Conservation (phyloP, 148 eudicot genomes). For the Rhododendron henanense region DNA sequence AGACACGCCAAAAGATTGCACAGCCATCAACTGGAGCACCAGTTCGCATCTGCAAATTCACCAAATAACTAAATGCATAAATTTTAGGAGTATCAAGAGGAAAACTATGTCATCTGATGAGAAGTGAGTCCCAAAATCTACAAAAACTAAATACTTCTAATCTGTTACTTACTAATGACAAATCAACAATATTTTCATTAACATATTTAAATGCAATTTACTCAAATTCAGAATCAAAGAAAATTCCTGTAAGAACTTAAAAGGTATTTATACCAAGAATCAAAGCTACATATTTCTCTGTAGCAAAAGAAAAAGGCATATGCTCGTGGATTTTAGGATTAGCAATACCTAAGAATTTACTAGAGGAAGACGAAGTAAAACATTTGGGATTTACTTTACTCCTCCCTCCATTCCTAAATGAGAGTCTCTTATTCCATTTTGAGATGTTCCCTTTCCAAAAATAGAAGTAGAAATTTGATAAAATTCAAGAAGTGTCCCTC, state of each 20-base stretch:
- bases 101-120: neutral
- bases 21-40: conserved; percentile 95
- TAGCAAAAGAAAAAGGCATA: neutral
- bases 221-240: neutral
- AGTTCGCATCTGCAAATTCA: conserved; percentile 75
- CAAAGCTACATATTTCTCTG: neutral
- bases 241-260: neutral
- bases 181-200: neutral
- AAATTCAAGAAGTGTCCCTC: no score
- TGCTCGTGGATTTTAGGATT: neutral
- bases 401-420: no score
- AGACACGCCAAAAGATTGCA: conserved; percentile 90
- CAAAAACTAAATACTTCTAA: neutral
- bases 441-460: no score
- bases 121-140: neutral
- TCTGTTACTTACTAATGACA: neutral
- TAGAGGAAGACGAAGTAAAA: neutral
- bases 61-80: neutral
- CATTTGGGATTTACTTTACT: neutral
- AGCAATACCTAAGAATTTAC: neutral
- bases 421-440: no score
- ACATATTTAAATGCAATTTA: neutral
- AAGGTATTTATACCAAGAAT: conserved; percentile 10
- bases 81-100: conserved; percentile 1
- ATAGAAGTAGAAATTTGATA: no score